Conservation (phyloP, 1,284 basidiomycete species). For the Trichosporon coremiiforme region DNA sequence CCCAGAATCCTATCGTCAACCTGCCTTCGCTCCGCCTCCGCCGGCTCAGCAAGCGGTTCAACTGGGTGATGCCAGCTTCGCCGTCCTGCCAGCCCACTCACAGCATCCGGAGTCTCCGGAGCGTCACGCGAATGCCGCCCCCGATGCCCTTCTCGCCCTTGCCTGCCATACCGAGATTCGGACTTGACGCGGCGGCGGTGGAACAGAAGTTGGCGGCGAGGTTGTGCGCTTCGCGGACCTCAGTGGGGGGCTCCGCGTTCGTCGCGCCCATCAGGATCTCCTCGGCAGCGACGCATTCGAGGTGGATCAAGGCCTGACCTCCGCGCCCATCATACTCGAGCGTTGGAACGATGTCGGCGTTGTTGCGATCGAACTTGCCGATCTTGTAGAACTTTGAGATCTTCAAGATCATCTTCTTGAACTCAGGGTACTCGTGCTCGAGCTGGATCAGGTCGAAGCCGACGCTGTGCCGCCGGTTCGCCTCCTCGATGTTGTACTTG, state of each 20-base stretch:
- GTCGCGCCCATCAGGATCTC: neutral
- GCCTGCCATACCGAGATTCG: neutral
- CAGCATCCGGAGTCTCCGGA: conserved; percentile 14
- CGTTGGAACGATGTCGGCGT: conserved; percentile 9
- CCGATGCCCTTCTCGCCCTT: conserved; percentile 8
- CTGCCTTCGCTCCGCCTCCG: neutral
- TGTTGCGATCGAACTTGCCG: conserved; percentile 12
- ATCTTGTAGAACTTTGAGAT: conserved; percentile 16
- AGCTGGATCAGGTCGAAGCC: conserved; percentile 15
- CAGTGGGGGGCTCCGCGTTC: neutral
- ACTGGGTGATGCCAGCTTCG: neutral
- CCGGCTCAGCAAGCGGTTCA: neutral
- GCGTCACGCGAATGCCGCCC: conserved; percentile 1
- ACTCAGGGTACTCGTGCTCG: conserved; percentile 15
- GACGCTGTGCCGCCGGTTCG: conserved; percentile 15
- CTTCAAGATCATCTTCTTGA: conserved; percentile 15
- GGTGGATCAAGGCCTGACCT: neutral
- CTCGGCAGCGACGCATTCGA: conserved; percentile 11
- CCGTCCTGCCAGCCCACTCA: no score
- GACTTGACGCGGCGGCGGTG: neutral
- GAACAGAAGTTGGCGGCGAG: neutral
- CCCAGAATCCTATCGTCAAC: neutral
- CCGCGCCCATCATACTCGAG: conserved; percentile 8
- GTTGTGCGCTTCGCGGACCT: neutral
- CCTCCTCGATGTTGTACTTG: conserved; percentile 10